A percentile compares a stretch with the other conserved stretches of the same genome.
Conservation (phyloP, 345 rosid species). For the Erodium maritimum region DNA sequence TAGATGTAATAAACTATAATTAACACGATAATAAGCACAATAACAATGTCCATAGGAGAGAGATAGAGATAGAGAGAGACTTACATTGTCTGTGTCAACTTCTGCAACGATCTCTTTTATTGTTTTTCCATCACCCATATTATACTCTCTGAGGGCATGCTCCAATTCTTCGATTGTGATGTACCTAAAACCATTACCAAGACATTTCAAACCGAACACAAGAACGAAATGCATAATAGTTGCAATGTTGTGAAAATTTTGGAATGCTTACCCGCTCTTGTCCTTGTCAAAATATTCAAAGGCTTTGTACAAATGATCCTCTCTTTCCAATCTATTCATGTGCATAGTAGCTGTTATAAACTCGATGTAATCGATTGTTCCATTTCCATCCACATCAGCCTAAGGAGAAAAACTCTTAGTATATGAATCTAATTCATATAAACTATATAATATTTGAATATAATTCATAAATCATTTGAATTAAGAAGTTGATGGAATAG, state of each 20-base stretch:
- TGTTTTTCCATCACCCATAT: constrained; percentile 87
- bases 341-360: constrained; percentile 97
- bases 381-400: no score
- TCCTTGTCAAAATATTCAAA: constrained; percentile 91
- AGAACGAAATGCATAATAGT: no score
- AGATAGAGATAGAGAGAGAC: constrained; percentile 8
- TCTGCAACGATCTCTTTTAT: constrained; percentile 86
- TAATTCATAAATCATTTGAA: no score
- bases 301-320: constrained; percentile 76
- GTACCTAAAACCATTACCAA: constrained; percentile 31
- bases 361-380: constrained; percentile 91
- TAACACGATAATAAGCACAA: no score
- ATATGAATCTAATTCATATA: no score
- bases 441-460: no score
- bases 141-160: constrained; percentile 72
- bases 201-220: no score
- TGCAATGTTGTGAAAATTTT: neutral
- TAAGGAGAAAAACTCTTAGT: no score
- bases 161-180: constrained; percentile 90
- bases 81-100: no score
- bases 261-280: constrained; percentile 65
- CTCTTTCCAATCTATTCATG: constrained; percentile 84
- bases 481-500: no score
- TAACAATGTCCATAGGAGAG: no score
- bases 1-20: no score